These are phyloP conservation scores for Taxillus chinensis DNA, from an alignment of 164 flowering plant species.

Conservation along the genomic window DNA sequence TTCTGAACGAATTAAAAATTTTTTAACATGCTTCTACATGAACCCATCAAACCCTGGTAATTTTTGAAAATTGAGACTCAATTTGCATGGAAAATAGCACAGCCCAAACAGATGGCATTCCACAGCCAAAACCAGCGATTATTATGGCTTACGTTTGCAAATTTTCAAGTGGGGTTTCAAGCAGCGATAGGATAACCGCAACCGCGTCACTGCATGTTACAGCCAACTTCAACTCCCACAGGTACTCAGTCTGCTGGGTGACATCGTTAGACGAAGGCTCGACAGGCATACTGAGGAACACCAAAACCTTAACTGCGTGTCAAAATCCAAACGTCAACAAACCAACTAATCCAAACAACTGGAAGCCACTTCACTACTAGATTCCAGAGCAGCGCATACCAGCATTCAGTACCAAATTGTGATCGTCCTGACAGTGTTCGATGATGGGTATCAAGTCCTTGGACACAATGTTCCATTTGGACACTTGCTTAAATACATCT, in stretches of 20 bases:
- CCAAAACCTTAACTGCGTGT: conserved; percentile 75
- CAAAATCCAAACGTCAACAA: conserved; percentile 5
- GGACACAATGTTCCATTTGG: conserved; percentile 74
- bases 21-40: no score
- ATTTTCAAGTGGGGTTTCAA: conserved; percentile 75
- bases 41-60: no score
- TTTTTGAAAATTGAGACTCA: no score
- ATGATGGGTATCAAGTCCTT: conserved; percentile 80
- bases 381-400: conserved; percentile 23
- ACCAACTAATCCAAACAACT: no score
- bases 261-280: conserved; percentile 61
- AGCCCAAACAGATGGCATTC: no score
- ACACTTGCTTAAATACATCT: conserved; percentile 84
- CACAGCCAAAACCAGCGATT: no score
- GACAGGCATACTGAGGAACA: conserved; percentile 86
- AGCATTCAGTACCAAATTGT: conserved; percentile 57
- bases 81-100: no score
- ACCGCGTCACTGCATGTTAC: conserved; percentile 50
- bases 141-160: conserved; percentile 47
- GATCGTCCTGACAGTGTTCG: conserved; percentile 58
- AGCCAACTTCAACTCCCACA: conserved; percentile 70
- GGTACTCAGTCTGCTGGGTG: conserved; percentile 70
- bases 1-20: no score
- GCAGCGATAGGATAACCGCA: conserved; percentile 59
- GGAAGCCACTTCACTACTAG: not conserved